A percentile compares a stretch with the other conserved stretches of the same genome.
phyloP scores from a whole-genome alignment of 2,329 filamentous ascomycete species.

The Fusarium sp. region DNA sequence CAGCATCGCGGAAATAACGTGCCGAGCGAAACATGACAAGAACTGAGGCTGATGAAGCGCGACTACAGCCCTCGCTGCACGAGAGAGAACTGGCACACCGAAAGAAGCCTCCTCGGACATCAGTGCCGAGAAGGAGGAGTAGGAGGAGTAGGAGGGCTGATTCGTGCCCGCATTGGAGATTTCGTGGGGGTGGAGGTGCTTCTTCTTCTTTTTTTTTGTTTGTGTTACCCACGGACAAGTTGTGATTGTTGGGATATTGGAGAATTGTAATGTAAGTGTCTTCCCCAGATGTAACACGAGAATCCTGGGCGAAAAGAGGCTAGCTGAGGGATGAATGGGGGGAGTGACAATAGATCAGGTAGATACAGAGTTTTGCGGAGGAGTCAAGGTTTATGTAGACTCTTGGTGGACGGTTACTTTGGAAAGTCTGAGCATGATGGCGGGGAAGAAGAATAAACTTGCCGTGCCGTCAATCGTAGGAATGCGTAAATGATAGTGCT shows the following conservation, averaged over 20 bases:
- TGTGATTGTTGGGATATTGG: background rate
- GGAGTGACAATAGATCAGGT: slow-evolving; percentile 23
- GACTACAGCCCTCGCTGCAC: background rate
- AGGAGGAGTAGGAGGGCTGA: slow-evolving; percentile 3
- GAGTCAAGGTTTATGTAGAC: background rate
- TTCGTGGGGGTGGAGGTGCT: slow-evolving; percentile 10
- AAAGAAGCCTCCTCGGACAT: slow-evolving; percentile 16
- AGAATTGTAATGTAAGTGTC: background rate
- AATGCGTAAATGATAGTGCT: background rate
- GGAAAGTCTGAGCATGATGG: background rate
- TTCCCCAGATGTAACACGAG: slow-evolving; percentile 1
- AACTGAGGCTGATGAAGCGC: slow-evolving; percentile 20
- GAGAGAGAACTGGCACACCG: slow-evolving; percentile 11
- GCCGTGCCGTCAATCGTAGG: background rate
- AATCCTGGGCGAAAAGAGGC: background rate
- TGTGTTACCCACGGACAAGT: background rate
- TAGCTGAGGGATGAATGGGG: background rate
- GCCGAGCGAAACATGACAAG: slow-evolving; percentile 17
- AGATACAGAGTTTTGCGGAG: background rate
- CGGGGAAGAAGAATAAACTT: background rate
- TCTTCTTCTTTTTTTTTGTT: background rate
- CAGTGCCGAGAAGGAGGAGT: slow-evolving; percentile 20
- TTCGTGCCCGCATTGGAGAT: slow-evolving; percentile 32
- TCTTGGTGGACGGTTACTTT: background rate
- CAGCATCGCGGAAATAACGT: slow-evolving; percentile 27